Evolutionary conservation across 345 rosid genomes (phyloP), one percentile per base, ranked within the genome.

Genomic region (Eucalyptus curtisii): DNA sequence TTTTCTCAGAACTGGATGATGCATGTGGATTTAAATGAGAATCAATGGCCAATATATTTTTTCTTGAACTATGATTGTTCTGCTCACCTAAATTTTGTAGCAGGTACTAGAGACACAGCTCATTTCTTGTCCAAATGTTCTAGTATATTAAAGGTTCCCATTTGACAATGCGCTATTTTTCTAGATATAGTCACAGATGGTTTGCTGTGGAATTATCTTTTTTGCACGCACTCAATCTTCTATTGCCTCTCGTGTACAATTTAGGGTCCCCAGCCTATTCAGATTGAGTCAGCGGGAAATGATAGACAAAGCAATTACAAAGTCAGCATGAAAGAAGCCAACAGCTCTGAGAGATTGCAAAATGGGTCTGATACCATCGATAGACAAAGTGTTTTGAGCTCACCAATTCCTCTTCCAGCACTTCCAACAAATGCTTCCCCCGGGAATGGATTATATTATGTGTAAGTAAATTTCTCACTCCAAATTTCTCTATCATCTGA

Each of bases 381-480:
- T 86, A 90, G 85, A 66, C 87, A 87, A 90, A 89, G 89, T 31
- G 87, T 79, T 90, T 89, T 88, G 64, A 94, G 96, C 87, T 91
- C 93, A 45, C 97, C 98, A 25, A 95, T 95, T 88, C 93, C 93
- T 89, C 91, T 95, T 90, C 97, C 96, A 59, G 91, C 91, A 87
- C 87, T 68, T 90, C 89, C 89, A 87, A 85, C 52, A 88, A 92
- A 68, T 88, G 89, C 90, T 91, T 96, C 93, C 88, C 88, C 93
- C 16, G 95, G 94, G 61, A 92, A 90, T 90, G 99, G 95, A 64
- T 89, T 94, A 49, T 96, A 94, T 91, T 96, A 95, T 90, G 90
- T 86, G 99, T 95, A 95, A 92, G 53, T 89, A 24, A 87, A 33
- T 42, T 42, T 88, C 44, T 40, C 24, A 31, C 82, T 89, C 50